Conservation (phyloP, 768 basidiomycete species). For the Russula vinacea region DNA sequence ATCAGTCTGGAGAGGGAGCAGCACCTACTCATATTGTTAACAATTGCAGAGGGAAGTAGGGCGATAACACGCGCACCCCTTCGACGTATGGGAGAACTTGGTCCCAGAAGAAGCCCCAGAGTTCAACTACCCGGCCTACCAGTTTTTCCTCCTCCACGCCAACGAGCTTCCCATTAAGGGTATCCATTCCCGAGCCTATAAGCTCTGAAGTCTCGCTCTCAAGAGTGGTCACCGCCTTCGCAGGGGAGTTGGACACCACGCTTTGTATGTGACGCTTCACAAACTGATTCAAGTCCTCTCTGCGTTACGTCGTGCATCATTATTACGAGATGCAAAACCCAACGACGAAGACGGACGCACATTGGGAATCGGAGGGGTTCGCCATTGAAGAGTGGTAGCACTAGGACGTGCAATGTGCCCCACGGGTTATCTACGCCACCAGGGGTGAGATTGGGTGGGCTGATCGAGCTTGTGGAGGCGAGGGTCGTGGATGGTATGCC, state of each 20-base stretch:
- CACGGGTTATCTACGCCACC: constrained; percentile 62
- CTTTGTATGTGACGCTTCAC: constrained; percentile 76
- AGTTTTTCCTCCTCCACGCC: constrained; percentile 77
- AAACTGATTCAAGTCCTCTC: constrained; percentile 83
- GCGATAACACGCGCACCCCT: constrained; percentile 58
- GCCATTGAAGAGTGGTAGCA: constrained; percentile 89
- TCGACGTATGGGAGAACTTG: constrained; percentile 83
- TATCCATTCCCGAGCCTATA: constrained; percentile 86
- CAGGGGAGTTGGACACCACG: constrained; percentile 68
- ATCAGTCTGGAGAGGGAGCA: constrained; percentile 61
- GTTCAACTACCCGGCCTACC: constrained; percentile 72
- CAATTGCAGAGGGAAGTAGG: constrained; percentile 37
- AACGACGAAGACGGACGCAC: constrained; percentile 41
- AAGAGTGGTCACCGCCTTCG: constrained; percentile 68
- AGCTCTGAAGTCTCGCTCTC: constrained; percentile 80
- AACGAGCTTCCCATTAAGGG: constrained; percentile 78
- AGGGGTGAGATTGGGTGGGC: constrained; percentile 26
- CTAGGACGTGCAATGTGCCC: constrained; percentile 79
- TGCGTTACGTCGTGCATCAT: constrained; percentile 33
- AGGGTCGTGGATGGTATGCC: constrained; percentile 50
- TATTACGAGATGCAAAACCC: neutral
- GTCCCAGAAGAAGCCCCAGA: constrained; percentile 94
- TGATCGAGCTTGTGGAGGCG: constrained; percentile 32
- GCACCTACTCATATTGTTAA: constrained; percentile 39
- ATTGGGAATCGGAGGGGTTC: constrained; percentile 83